Evolutionary conservation across 257 asterid species (phyloP).

Genomic region (Solanum lignicaule): DNA sequence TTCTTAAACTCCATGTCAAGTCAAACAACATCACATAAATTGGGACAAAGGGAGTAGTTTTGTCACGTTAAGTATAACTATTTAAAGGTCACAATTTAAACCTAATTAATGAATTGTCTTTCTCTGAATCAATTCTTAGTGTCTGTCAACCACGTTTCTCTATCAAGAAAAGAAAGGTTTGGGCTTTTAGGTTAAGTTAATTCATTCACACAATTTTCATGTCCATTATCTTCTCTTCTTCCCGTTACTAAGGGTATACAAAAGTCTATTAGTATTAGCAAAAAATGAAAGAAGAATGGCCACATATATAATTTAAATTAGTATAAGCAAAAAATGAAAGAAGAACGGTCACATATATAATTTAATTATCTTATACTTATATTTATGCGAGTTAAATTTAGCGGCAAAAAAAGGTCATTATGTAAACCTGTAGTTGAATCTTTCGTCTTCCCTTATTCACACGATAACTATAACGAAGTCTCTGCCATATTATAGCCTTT

Average conservation of each 20-base stretch:
- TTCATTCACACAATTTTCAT: background rate
- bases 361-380: background rate
- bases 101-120: background rate
- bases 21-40: background rate
- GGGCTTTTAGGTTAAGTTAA: background rate
- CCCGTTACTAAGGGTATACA: background rate
- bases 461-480: too few relatives aligned
- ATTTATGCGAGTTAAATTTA: too few relatives aligned
- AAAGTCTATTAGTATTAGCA: background rate
- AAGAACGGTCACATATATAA: background rate
- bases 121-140: background rate
- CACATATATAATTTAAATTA: background rate
- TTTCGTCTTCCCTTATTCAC: background rate
- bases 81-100: background rate
- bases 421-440: too few relatives aligned
- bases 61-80: background rate
- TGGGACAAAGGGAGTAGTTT: background rate
- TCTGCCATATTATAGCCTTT: background rate
- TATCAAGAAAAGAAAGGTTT: background rate
- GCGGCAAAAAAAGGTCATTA: too few relatives aligned
- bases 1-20: background rate
- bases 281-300: background rate
- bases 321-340: background rate
- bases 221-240: background rate
- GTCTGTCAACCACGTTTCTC: background rate